Conservation (phyloP, 345 rosid species). For the Pelargonium nanum region DNA sequence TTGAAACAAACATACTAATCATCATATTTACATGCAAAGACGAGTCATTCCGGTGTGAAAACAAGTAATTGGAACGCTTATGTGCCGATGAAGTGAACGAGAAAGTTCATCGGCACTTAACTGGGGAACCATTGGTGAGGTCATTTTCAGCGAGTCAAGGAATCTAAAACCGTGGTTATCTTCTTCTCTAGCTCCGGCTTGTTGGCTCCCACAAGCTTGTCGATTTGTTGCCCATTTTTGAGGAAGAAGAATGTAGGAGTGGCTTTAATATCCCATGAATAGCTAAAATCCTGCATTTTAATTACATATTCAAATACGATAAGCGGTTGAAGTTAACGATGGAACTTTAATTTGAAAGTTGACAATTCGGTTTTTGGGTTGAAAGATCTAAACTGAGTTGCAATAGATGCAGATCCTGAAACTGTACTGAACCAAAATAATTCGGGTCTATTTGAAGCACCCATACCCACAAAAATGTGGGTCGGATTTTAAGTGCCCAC, state of each 20-base stretch:
- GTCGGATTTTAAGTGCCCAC: no score
- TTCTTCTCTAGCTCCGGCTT: conserved; percentile 74
- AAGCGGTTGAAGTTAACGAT: no score
- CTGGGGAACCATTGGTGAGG: not conserved
- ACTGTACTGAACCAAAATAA: no score
- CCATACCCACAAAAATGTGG: no score
- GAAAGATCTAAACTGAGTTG: no score
- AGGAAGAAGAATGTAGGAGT: conserved; percentile 88
- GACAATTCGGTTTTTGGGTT: no score
- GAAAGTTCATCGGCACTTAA: not conserved
- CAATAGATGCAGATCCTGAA: no score
- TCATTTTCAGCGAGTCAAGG: conserved; percentile 11
- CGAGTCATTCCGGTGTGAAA: not conserved
- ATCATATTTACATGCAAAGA: not conserved
- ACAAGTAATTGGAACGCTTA: not conserved
- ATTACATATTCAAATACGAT: no score
- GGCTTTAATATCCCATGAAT: conserved; percentile 77
- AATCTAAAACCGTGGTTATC: conserved; percentile 38
- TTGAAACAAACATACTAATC: not conserved
- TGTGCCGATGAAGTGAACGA: not conserved
- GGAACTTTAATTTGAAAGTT: no score
- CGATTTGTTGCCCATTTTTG: conserved; percentile 67
- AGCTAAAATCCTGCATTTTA: conserved; percentile 60
- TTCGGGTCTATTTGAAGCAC: no score
- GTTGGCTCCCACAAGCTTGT: conserved; percentile 85